Percentiles rank a stretch among this genome's conserved stretches.
These are phyloP conservation scores for Williopsis jadinii DNA, from an alignment of 1,139 yeast species.

Conservation along the genomic window DNA sequence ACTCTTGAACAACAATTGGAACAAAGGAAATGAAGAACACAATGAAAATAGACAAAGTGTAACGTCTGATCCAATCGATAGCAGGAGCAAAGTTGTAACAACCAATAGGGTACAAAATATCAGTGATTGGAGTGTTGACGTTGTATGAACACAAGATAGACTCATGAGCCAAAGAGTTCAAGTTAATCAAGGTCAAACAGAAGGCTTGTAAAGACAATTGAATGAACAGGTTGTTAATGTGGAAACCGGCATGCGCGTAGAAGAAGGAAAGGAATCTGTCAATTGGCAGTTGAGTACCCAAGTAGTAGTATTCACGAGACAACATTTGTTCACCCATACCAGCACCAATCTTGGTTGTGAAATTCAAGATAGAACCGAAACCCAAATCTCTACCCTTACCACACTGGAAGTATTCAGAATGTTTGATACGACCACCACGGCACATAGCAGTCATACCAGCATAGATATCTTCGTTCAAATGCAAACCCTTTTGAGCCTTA, in stretches of 20 bases:
- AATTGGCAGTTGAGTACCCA: slow-evolving; percentile 94
- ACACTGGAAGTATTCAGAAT: slow-evolving; percentile 98
- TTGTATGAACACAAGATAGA: slow-evolving; percentile 80
- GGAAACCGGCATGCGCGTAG: slow-evolving; percentile 99
- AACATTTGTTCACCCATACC: slow-evolving; percentile 99
- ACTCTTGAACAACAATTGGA: slow-evolving; percentile 94
- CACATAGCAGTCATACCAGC: slow-evolving; percentile 98
- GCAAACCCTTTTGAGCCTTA: slow-evolving; percentile 97
- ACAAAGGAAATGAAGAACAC: slow-evolving; percentile 96
- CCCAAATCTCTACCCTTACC: slow-evolving; percentile 99
- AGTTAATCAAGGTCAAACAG: slow-evolving; percentile 85
- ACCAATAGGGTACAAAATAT: slow-evolving; percentile 78
- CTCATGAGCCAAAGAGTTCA: slow-evolving; percentile 89
- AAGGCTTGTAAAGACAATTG: slow-evolving; percentile 90
- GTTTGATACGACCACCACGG: slow-evolving; percentile 99
- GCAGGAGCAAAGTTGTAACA: slow-evolving; percentile 92
- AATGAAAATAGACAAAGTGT: slow-evolving; percentile 94
- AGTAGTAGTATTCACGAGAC: slow-evolving; percentile 94
- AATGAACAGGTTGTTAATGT: slow-evolving; percentile 91
- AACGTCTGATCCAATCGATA: slow-evolving; percentile 95
- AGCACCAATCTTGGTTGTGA: slow-evolving; percentile 99
- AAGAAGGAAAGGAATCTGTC: slow-evolving; percentile 97
- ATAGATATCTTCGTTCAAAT: slow-evolving; percentile 97
- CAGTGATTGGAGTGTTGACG: slow-evolving; percentile 79
- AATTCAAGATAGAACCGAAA: slow-evolving; percentile 95